Percentiles rank a stretch among this genome's conserved stretches.
phyloP scores from a whole-genome alignment of 202 grass and related monocot species.

The Carex arenaria region DNA sequence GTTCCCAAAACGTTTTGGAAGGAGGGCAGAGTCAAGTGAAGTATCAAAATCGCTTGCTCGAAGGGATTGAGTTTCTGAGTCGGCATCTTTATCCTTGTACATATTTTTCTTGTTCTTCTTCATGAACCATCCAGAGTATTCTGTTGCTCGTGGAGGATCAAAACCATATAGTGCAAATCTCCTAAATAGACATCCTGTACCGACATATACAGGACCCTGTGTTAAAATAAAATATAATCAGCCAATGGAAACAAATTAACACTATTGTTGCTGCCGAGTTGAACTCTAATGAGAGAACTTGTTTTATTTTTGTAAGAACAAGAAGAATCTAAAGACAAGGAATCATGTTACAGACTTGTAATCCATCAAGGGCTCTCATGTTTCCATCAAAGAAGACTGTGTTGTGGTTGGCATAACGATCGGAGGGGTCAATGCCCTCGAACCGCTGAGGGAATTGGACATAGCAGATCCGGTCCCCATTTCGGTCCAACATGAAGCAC shows the following conservation, averaged over 20 bases:
- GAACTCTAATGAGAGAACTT: not conserved
- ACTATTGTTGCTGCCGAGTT: not conserved
- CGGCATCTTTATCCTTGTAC: constrained; percentile 36
- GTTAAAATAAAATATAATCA: not conserved
- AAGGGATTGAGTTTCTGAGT: constrained; percentile 50
- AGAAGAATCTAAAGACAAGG: not conserved
- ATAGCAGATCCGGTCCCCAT: constrained; percentile 77
- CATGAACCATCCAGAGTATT: constrained; percentile 65
- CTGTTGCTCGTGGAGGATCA: constrained; percentile 75
- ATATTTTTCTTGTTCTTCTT: constrained; percentile 52
- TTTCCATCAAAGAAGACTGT: constrained; percentile 99
- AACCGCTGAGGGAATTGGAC: constrained; percentile 54
- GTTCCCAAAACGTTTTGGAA: constrained; percentile 79
- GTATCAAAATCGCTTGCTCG: constrained; percentile 67
- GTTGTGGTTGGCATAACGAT: constrained; percentile 54
- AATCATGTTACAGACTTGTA: constrained; percentile 34
- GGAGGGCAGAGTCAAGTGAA: constrained; percentile 47
- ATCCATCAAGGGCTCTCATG: constrained; percentile 91
- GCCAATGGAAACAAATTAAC: not conserved
- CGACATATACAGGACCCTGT: constrained; percentile 88
- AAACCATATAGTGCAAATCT: constrained; percentile 93
- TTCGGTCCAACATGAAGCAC: constrained; percentile 86
- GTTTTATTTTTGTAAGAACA: not conserved
- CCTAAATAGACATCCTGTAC: constrained; percentile 83
- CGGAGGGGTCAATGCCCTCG: constrained; percentile 48